Evolutionary conservation across 176 grass and related monocot species (phyloP).

Genomic region (Chloris gayana): DNA sequence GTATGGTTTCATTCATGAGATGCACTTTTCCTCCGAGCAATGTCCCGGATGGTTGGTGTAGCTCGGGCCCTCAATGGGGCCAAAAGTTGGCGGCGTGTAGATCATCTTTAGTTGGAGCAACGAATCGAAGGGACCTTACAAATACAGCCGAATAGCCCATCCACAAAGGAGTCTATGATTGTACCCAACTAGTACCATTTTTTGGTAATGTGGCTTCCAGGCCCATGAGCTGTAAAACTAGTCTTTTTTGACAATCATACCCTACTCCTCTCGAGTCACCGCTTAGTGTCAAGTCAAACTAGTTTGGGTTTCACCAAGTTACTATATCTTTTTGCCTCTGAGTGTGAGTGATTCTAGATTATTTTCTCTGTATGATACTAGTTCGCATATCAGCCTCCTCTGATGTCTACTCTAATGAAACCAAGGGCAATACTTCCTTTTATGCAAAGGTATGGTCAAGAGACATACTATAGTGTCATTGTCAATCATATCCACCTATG

Average conservation of each 20-base stretch:
- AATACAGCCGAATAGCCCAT: background rate
- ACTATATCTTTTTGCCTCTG: background rate
- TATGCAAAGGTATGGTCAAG: background rate
- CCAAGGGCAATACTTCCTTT: background rate
- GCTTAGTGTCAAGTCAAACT: background rate
- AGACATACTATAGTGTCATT: background rate
- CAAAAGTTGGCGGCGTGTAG: conserved; percentile 7
- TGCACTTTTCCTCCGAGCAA: background rate
- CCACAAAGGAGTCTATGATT: conserved; percentile 15
- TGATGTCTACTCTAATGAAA: background rate
- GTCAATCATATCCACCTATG: background rate
- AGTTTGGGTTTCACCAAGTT: background rate
- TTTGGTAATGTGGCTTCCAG: conserved; percentile 25
- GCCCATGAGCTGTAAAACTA: conserved; percentile 36
- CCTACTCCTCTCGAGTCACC: background rate
- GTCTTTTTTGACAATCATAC: background rate
- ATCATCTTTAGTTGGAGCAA: background rate
- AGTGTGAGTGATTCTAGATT: too few relatives aligned
- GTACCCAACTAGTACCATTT: conserved; percentile 9
- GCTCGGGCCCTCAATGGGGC: background rate
- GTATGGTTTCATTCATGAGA: background rate
- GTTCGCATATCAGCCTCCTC: background rate
- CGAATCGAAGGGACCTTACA: background rate
- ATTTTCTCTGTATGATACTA: background rate
- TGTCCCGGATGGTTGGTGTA: conserved; percentile 21